Percentiles rank a stretch among this genome's conserved stretches.
phyloP scores from a whole-genome alignment of 2,329 filamentous ascomycete species.

The Penicillium brevicompactum region DNA sequence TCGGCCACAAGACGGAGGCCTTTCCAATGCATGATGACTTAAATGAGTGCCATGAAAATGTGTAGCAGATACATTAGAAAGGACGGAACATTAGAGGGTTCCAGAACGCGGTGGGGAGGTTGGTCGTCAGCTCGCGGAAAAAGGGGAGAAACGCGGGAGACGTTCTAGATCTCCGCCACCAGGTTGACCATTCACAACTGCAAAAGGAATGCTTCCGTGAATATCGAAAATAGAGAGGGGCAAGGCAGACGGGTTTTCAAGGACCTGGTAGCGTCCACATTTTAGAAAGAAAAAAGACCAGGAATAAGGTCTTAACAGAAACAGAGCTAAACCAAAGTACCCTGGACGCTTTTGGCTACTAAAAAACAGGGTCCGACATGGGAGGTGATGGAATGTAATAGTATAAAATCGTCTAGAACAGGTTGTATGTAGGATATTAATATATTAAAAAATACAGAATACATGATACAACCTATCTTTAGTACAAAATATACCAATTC shows the following conservation, averaged over 20 bases:
- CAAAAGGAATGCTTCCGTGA: too few species aligned
- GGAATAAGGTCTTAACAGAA: background rate
- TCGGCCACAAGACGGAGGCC: slow-evolving; percentile 36
- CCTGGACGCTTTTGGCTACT: too few species aligned
- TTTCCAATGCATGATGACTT: slow-evolving; percentile 43
- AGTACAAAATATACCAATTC: too few species aligned
- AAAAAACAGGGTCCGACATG: too few species aligned
- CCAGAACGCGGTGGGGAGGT: slow-evolving; percentile 27
- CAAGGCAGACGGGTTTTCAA: slow-evolving; percentile 14
- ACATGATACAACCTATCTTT: too few species aligned
- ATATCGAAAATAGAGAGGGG: slow-evolving; percentile 5
- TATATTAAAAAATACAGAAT: too few species aligned
- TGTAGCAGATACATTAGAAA: background rate
- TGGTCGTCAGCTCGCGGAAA: slow-evolving; percentile 26
- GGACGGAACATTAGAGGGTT: slow-evolving; percentile 17
- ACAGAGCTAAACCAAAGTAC: too few species aligned
- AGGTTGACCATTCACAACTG: background rate
- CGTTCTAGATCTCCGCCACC: slow-evolving; percentile 10
- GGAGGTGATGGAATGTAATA: too few species aligned
- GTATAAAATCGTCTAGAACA: too few species aligned
- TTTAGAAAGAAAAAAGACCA: too few species aligned
- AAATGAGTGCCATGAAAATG: slow-evolving; percentile 6
- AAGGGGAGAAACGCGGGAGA: slow-evolving; percentile 27
- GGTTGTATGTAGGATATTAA: too few species aligned
- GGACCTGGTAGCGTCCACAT: too few species aligned